Conservation (phyloP, 176 grass and related monocot species). For the Dactylis glomerata region DNA sequence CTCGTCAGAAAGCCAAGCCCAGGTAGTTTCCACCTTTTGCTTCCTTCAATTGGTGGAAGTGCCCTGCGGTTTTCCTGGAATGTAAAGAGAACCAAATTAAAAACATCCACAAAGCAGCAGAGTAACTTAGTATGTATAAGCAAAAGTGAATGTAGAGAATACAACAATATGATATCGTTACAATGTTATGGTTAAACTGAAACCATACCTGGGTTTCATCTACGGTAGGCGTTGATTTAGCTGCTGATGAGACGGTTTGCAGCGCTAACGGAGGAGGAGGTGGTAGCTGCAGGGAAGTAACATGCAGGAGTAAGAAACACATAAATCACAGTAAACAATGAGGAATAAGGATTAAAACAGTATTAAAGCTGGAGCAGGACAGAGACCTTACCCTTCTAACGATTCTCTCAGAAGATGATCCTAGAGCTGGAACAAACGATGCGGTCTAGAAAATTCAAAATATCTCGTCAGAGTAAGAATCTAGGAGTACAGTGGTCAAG, state of each 20-base stretch:
- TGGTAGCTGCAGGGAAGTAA: neutral
- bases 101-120: neutral
- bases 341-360: neutral
- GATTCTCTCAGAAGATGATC: neutral
- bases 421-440: neutral
- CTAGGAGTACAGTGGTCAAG: neutral
- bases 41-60: neutral
- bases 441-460: slow-evolving; percentile 34
- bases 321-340: neutral
- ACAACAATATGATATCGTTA: neutral
- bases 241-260: neutral
- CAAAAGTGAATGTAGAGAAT: neutral
- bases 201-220: neutral
- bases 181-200: neutral
- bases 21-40: neutral
- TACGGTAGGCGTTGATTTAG: neutral
- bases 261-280: neutral
- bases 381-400: neutral
- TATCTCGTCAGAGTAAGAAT: neutral
- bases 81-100: neutral
- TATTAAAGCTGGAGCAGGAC: neutral
- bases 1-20: neutral
- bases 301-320: neutral
- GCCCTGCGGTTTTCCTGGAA: neutral
- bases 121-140: neutral